Conservation (phyloP, 2,329 filamentous ascomycete genomes). For the Xylaria sp. region DNA sequence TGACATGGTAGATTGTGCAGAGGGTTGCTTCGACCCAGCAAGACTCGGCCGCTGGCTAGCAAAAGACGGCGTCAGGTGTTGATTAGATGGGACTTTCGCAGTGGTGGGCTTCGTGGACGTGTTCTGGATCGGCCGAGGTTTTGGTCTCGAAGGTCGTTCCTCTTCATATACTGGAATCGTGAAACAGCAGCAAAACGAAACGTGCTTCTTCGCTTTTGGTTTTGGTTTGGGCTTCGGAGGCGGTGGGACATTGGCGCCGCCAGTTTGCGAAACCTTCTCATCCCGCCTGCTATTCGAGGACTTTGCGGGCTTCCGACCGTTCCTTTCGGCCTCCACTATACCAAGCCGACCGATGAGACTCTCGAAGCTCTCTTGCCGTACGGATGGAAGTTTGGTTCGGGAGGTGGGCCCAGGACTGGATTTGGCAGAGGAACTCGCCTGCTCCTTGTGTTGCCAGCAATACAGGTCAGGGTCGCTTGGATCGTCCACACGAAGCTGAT, state of each 20-base stretch:
- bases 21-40: slow-evolving; percentile 42
- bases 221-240: slow-evolving; percentile 44
- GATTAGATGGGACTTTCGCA: slow-evolving; percentile 46
- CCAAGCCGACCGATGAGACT: slow-evolving; percentile 84
- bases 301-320: slow-evolving; percentile 42
- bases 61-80: slow-evolving; percentile 45
- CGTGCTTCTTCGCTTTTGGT: slow-evolving; percentile 47
- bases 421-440: slow-evolving; percentile 66
- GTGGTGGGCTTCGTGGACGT: slow-evolving; percentile 44
- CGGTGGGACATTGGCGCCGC: slow-evolving; percentile 29
- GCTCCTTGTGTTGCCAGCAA: slow-evolving; percentile 96
- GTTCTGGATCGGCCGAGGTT: slow-evolving; percentile 59
- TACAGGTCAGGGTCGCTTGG: slow-evolving; percentile 72
- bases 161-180: slow-evolving; percentile 56
- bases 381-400: slow-evolving; percentile 63
- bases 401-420: slow-evolving; percentile 58
- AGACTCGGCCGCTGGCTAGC: slow-evolving; percentile 45
- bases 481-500: slow-evolving; percentile 57
- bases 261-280: slow-evolving; percentile 42
- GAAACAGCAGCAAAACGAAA: slow-evolving; percentile 64
- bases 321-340: slow-evolving; percentile 71
- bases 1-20: slow-evolving; percentile 45
- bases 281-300: slow-evolving; percentile 41
- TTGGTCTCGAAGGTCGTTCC: slow-evolving; percentile 57
- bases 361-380: slow-evolving; percentile 82